Percentiles rank a stretch among this genome's conserved stretches.
Evolutionary conservation across 106 monocot genomes (phyloP).

Genomic region (Chionographis japonica): DNA sequence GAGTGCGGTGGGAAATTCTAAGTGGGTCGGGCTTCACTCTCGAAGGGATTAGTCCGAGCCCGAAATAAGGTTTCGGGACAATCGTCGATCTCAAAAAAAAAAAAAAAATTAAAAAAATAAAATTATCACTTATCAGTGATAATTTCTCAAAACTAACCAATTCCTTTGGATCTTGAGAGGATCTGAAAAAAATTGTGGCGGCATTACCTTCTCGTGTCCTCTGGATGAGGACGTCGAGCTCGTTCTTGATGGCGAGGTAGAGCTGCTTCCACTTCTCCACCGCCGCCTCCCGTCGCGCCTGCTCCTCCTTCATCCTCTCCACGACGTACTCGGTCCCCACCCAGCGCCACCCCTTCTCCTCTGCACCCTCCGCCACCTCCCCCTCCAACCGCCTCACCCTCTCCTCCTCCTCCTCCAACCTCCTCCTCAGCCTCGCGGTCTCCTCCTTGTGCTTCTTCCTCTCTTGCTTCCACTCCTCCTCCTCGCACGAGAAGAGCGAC

Average conservation of each 20-base stretch:
- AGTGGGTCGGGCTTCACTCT: too few relatives aligned
- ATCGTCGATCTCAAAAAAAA: too few relatives aligned
- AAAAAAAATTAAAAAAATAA: too few relatives aligned
- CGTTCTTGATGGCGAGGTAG: constrained; percentile 78
- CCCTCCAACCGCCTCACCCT: constrained; percentile 25
- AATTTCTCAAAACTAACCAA: too few relatives aligned
- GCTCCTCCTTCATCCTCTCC: constrained; percentile 63
- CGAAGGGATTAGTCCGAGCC: too few relatives aligned
- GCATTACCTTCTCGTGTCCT: constrained; percentile 56
- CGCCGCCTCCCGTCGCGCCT: constrained; percentile 37
- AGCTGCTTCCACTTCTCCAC: constrained; percentile 80
- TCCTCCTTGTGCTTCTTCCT: constrained; percentile 42
- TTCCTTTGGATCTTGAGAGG: too few relatives aligned
- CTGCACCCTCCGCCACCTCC: constrained; percentile 9
- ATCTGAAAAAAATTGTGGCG: too few relatives aligned
- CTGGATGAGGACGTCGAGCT: constrained; percentile 79
- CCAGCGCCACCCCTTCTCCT: constrained; percentile 9
- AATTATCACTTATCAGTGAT: too few relatives aligned
- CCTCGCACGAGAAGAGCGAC: constrained; percentile 15
- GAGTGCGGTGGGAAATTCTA: too few relatives aligned
- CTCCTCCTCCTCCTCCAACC: constrained; percentile 42
- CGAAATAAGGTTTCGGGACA: too few relatives aligned
- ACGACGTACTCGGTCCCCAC: constrained; percentile 18
- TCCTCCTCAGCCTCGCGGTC: constrained; percentile 26
- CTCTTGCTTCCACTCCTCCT: constrained; percentile 34